Conservation (phyloP, 176 grass and related monocot genomes). For the Cenchrus fungigraminus region DNA sequence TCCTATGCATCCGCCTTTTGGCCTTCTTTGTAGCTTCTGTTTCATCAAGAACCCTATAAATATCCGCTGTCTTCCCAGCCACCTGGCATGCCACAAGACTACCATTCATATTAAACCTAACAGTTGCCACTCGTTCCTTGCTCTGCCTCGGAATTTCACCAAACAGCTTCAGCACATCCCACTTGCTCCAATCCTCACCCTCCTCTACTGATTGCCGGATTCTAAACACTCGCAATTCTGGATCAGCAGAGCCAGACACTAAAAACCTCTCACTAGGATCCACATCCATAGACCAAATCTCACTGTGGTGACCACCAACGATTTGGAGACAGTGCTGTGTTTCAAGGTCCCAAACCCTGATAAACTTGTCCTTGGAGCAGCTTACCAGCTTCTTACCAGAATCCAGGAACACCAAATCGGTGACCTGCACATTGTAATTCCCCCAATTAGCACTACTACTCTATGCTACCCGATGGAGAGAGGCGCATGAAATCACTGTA, state of each 20-base stretch:
- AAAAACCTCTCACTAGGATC: conserved; percentile 71
- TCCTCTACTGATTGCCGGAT: conserved; percentile 56
- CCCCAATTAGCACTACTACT: not conserved
- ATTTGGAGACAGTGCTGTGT: conserved; percentile 94
- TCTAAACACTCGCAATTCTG: conserved; percentile 74
- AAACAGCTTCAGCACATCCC: conserved; percentile 89
- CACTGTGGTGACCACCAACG: conserved; percentile 71
- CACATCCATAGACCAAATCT: conserved; percentile 94
- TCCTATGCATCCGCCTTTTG: conserved; percentile 79
- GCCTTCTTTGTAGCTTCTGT: conserved; percentile 67
- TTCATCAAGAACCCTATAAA: conserved; percentile 88
- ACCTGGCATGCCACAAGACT: conserved; percentile 81
- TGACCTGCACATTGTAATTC: conserved; percentile 59
- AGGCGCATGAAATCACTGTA: not conserved
- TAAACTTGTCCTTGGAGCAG: conserved; percentile 95
- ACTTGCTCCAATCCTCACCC: conserved; percentile 71
- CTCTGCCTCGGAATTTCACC: conserved; percentile 85
- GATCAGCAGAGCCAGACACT: conserved; percentile 77
- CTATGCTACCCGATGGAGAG: not conserved
- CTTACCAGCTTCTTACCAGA: conserved; percentile 94
- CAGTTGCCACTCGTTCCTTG: conserved; percentile 74
- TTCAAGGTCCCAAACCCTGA: conserved; percentile 96
- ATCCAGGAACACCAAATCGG: conserved; percentile 82
- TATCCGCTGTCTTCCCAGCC: conserved; percentile 73
- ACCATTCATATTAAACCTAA: conserved; percentile 80